Conservation (phyloP, 169 alveolate genomes). For the Babesia sp. region DNA sequence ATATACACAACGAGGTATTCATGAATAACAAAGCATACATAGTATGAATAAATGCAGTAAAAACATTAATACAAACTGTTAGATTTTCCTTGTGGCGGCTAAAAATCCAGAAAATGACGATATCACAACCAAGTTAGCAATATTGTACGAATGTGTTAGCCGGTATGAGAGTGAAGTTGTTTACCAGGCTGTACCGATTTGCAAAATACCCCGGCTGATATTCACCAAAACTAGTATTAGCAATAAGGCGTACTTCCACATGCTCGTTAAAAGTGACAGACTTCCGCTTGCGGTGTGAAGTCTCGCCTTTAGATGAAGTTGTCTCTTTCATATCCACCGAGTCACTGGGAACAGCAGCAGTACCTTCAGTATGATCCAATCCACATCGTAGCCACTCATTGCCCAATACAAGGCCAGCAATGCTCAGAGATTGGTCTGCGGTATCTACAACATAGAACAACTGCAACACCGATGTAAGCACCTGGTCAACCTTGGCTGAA, state of each 20-base stretch:
- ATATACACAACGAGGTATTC: no score
- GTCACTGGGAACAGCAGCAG: no score
- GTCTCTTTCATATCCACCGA: no score
- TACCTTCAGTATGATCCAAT: no score
- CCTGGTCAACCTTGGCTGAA: not conserved
- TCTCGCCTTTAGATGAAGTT: not conserved
- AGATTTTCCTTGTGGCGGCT: no score
- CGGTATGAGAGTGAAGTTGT: slow-evolving; percentile 17
- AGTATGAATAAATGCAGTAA: no score
- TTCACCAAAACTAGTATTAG: slow-evolving; percentile 2
- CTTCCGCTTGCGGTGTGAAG: slow-evolving; percentile 4
- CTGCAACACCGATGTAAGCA: not conserved
- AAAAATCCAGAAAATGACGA: no score
- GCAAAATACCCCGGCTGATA: slow-evolving; percentile 12
- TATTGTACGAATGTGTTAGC: slow-evolving; percentile 23
- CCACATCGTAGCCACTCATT: no score
- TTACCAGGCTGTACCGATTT: slow-evolving; percentile 26
- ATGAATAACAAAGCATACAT: no score
- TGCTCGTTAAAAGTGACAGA: slow-evolving; percentile 49
- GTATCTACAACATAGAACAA: not conserved
- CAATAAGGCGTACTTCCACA: slow-evolving; percentile 46
- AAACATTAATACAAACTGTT: no score
- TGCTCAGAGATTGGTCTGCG: not conserved
- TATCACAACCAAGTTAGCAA: no score
- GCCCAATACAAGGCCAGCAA: no score